Conservation (phyloP, 768 basidiomycete species). For the Leucocoprinus birnbaumii region DNA sequence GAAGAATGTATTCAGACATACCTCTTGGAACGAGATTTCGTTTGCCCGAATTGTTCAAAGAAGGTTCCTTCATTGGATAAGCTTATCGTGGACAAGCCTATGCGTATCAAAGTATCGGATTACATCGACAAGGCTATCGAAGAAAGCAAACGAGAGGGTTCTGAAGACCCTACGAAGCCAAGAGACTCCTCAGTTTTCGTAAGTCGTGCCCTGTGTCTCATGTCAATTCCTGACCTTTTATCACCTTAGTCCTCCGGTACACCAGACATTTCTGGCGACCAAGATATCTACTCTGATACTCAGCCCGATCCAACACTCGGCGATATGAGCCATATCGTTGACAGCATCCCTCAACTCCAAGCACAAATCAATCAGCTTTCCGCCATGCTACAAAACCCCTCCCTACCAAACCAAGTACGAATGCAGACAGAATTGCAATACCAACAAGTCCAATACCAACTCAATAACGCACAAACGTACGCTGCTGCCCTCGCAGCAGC, state of each 20-base stretch:
- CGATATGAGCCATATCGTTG: conserved; percentile 69
- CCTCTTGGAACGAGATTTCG: conserved; percentile 91
- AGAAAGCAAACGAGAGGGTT: conserved; percentile 66
- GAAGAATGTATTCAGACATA: conserved; percentile 97
- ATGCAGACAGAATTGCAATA: conserved; percentile 83
- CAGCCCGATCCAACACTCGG: conserved; percentile 56
- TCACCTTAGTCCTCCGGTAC: conserved; percentile 13
- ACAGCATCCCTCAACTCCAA: conserved; percentile 79
- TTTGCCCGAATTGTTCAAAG: conserved; percentile 87
- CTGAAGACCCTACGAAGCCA: conserved; percentile 30
- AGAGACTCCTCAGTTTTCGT: background rate
- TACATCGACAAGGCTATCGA: conserved; percentile 84
- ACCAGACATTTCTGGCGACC: conserved; percentile 26
- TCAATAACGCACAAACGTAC: conserved; percentile 77
- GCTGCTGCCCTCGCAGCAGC: conserved; percentile 62
- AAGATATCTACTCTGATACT: conserved; percentile 73
- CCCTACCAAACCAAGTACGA: conserved; percentile 67
- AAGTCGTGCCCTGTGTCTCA: background rate
- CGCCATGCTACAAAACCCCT: conserved; percentile 76
- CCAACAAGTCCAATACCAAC: conserved; percentile 75
- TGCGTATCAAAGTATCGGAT: conserved; percentile 71
- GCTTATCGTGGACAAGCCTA: conserved; percentile 74
- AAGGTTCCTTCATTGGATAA: conserved; percentile 90
- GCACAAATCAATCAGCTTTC: conserved; percentile 82
- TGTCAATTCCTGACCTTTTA: background rate